These are phyloP conservation scores for Aegle marmelos DNA, from an alignment of 345 rosid species.

Conservation along the genomic window DNA sequence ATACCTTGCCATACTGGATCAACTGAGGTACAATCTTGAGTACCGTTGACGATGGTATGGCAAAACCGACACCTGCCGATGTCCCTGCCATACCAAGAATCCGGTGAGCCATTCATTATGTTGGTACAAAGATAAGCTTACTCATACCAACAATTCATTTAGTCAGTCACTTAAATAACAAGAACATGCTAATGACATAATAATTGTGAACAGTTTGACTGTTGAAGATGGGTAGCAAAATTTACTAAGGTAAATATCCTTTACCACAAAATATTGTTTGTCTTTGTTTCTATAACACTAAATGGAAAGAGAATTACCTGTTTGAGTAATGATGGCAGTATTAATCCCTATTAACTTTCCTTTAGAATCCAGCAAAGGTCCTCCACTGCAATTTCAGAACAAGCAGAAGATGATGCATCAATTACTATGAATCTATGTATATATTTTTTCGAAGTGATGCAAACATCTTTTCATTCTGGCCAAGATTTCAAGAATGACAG, in stretches of 20 bases:
- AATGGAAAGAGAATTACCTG: constrained; percentile 44
- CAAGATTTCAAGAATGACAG: background rate
- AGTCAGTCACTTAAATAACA: background rate
- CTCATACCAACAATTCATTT: background rate
- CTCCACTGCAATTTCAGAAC: constrained; percentile 59
- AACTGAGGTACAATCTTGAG: constrained; percentile 88
- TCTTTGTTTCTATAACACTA: background rate
- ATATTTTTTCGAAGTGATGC: background rate
- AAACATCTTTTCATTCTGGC: background rate
- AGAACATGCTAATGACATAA: background rate
- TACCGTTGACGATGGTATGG: constrained; percentile 90
- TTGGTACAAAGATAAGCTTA: background rate
- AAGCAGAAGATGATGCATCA: background rate
- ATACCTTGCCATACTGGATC: constrained; percentile 78
- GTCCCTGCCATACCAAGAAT: constrained; percentile 53
- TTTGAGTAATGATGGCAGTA: constrained; percentile 89
- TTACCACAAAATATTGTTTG: background rate
- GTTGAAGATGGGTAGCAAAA: background rate
- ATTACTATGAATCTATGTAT: background rate
- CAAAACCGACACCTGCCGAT: constrained; percentile 97
- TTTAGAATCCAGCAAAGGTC: constrained; percentile 88
- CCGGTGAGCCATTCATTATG: background rate
- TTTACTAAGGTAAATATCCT: background rate
- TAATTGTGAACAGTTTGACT: background rate
- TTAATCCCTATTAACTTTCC: constrained; percentile 91